Evolutionary conservation across 2,329 filamentous ascomycete species (phyloP), one percentile per base, ranked within the genome.

Genomic region (Aspergillus sojae): DNA sequence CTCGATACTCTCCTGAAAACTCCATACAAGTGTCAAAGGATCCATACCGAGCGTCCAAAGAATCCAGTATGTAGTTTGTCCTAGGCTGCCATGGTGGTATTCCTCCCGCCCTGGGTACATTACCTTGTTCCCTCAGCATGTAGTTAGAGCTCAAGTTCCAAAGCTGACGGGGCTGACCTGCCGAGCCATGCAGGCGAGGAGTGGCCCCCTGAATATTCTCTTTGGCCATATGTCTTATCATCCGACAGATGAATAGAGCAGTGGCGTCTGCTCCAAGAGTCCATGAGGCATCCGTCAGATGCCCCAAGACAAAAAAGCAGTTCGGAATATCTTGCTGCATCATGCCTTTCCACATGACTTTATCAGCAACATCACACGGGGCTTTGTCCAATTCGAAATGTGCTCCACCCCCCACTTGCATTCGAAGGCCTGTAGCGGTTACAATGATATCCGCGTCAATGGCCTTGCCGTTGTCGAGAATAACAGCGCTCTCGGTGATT

Each of bases 401-500:
- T 2, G 65, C 58, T 2, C 69, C 68, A 16, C 75, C 75, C 7
- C 59, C 72, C 4, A 75, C 57, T 21, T 70, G 69, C 1, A 78
- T 56, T 46, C 71, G 74, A 1, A 78, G 67, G 5, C 76, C 76
- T 5, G 76, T 78, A 14, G 75, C 76, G 1, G 76, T 78, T 45
- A 78, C 66, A 52, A 78, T 73, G 30, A 77, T 71, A 57, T 78
- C 74, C 0, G 72, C 69, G 32, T 69, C 57, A 5, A 78, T 46
- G 11, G 45, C n/a, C n/a, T 73, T 56, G 28, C 80, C 81, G 2
- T 72, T 77, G 11, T 74, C 68, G 5, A 86, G 74, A 36, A 77
- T 71, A 65, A 87, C 83, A 48, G 79, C 78, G 58, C 80, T 72
- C 5, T 75, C 68, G 0, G 78, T 81, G 6, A 86, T 78, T 30